Evolutionary conservation across 2,329 filamentous ascomycete genomes (phyloP).

Genomic region (Akanthomyces uredinophilus): DNA sequence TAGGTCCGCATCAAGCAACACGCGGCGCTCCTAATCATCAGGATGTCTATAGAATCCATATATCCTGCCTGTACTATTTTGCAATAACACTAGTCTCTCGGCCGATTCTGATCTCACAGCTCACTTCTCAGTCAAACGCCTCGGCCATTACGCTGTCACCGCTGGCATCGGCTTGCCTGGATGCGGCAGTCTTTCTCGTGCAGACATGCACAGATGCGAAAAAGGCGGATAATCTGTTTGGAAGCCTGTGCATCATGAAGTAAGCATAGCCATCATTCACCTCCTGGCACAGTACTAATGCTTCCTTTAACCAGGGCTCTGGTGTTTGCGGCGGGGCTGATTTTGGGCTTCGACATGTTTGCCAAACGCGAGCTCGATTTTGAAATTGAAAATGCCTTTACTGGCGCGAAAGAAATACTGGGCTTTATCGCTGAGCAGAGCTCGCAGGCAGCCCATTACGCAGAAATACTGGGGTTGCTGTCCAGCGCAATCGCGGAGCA

Average conservation of each 20-base stretch:
- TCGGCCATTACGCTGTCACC: conserved; percentile 25
- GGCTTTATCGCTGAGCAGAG: conserved; percentile 42
- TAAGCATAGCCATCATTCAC: conserved; percentile 26
- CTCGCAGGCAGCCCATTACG: conserved; percentile 53
- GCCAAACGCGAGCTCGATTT: conserved; percentile 40
- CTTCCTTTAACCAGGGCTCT: conserved; percentile 35
- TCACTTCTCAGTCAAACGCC: conserved; percentile 34
- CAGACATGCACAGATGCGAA: conserved; percentile 48
- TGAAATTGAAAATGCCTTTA: conserved; percentile 44
- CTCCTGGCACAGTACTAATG: not conserved
- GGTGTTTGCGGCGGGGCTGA: conserved; percentile 51
- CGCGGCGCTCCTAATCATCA: conserved; percentile 10
- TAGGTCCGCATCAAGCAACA: conserved; percentile 24
- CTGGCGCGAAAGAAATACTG: conserved; percentile 45
- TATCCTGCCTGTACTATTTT: conserved; percentile 55
- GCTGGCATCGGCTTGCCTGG: conserved; percentile 49
- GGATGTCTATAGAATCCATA: conserved; percentile 46
- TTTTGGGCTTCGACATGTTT: conserved; percentile 53
- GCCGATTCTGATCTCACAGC: conserved; percentile 47
- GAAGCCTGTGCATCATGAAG: conserved; percentile 57
- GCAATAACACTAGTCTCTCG: conserved; percentile 52
- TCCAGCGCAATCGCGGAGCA: conserved; percentile 40
- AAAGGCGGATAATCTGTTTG: conserved; percentile 38
- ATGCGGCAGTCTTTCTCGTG: conserved; percentile 50
- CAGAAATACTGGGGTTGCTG: conserved; percentile 47